Evolutionary conservation across 495 filamentous ascomycete genomes (phyloP), one percentile per base, ranked within the genome.

Genomic region (Hyaloscypha variabilis): DNA sequence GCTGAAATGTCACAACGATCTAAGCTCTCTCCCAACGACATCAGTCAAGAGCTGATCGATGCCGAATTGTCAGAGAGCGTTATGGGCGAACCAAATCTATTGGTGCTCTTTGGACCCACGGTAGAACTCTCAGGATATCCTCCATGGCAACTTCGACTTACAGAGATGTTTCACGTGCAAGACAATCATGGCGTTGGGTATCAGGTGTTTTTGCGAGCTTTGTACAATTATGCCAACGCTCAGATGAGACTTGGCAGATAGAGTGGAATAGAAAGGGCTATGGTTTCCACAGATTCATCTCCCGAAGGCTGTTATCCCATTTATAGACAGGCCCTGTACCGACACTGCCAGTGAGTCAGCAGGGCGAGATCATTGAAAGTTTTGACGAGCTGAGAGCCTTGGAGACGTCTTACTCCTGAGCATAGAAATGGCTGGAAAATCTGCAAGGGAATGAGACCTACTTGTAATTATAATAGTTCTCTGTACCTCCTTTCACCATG

Each of bases 111-210:
- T 75, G 87, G 89, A 13, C 88, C 92, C 2, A 85, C 84, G 63
- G 83, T 97, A 59, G 87, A 90, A 69, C 78, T 99, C 53, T 89
- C 91, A 59, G 94, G 94, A 8, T 99, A 97, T 76, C 95, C 95
- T 28, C 95, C 95, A 2, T 99, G 95, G 95, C 95, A 97, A 76
- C 82, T 97, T 54, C 83, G 95, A 39, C 77, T 99, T 66, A 97
- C 94, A 1, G 95, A 99, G 82, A 97, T 99, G 65, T 97, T 91
- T 74, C 83, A 89, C 69, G 80, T 89, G 19, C 82, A 81, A 65
- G 90, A 93, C 69, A 88, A 91, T 74, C 77, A 83, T 31, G 88
- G 87, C 0, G 94, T 98, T 19, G 93, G 91, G 60, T 99, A 99
- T 76, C 94, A 97, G 73, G 89, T 96, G 11, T 99, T 98, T 72